Evolutionary conservation across 1,139 yeast genomes (phyloP), one percentile per base, ranked within the genome.

Genomic region (Yamadazyma atmosphaerica): DNA sequence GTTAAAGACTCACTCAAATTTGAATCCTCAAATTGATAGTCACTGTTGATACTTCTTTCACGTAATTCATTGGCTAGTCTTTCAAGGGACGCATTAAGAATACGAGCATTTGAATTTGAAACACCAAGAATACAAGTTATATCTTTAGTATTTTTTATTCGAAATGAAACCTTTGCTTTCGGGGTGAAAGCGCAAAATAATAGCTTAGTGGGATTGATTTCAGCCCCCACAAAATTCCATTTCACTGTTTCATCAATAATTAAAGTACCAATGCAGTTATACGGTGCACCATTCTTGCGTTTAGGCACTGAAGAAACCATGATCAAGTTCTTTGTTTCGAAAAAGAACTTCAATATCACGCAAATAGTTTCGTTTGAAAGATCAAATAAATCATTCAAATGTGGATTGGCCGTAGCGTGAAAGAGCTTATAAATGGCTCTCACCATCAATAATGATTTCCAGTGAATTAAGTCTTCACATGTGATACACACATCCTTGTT

Each of bases 381-480:
- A 31, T 40, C 32, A 31, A 40, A 26, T 17, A 19, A 24, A 3
- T 25, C 11, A 25, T 35, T 21, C 7, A 40, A 29, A 5, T 28
- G 11, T 8, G 32, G 23, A 4, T 4, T 6, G 4, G 14, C 8
- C 12, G 32, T 33, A 4, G 7, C 7, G 26, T 2, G 13, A 14
- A 38, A 13, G 10, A 40, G 23, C 23, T 35, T 41, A 15, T 33
- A 33, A 14, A 38, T 31, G 10, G 38, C 33, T 34, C 42, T 34
- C 10, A 41, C 7, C 22, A 13, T 31, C 2, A 32, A 11, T 2
- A 41, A 16, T 14, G 15, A 18, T 34, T 7, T 13, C 16, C 29
- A 24, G 11, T 35, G 21, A 10, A 17, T 15, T n/a, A 24, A 4
- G 12, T 29, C 11, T 16, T 21, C 7, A 17, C 41, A 40, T 9